Conservation (phyloP, 352 stramenopile genomes). For the Pythium rishiriense region DNA sequence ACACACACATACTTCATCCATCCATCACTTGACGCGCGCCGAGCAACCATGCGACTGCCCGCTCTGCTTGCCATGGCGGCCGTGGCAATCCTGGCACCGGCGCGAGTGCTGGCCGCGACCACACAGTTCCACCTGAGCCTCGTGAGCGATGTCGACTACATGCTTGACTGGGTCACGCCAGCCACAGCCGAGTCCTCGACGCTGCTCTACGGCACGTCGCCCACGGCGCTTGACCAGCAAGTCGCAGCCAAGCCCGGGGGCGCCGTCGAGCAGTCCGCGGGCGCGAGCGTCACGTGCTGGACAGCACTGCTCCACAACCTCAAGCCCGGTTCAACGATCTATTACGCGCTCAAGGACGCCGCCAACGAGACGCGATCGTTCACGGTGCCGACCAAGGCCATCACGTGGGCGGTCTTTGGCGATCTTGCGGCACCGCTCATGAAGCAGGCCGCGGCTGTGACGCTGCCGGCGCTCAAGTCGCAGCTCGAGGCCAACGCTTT, state of each 20-base stretch:
- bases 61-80: neutral
- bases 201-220: slow-evolving; percentile 44
- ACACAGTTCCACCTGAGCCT: slow-evolving; percentile 74
- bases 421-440: slow-evolving; percentile 62
- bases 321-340: slow-evolving; percentile 47
- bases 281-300: slow-evolving; percentile 52
- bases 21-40: neutral
- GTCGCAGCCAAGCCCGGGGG: slow-evolving; percentile 40
- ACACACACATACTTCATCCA: too few species aligned
- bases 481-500: slow-evolving; percentile 42
- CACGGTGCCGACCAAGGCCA: slow-evolving; percentile 37
- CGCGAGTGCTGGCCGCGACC: slow-evolving; percentile 19
- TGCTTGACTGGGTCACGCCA: slow-evolving; percentile 70
- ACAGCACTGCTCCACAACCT: slow-evolving; percentile 51
- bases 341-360: slow-evolving; percentile 52
- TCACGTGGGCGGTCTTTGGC: slow-evolving; percentile 80
- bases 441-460: slow-evolving; percentile 54
- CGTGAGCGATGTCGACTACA: slow-evolving; percentile 53
- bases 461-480: slow-evolving; percentile 62
- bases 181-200: slow-evolving; percentile 35
- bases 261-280: slow-evolving; percentile 45
- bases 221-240: slow-evolving; percentile 34
- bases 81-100: neutral
- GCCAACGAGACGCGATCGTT: slow-evolving; percentile 35
- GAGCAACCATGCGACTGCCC: neutral